Base-by-base conservation (phyloP, 805 yeast genomes). In the Cyberlindnera saturnus region DNA sequence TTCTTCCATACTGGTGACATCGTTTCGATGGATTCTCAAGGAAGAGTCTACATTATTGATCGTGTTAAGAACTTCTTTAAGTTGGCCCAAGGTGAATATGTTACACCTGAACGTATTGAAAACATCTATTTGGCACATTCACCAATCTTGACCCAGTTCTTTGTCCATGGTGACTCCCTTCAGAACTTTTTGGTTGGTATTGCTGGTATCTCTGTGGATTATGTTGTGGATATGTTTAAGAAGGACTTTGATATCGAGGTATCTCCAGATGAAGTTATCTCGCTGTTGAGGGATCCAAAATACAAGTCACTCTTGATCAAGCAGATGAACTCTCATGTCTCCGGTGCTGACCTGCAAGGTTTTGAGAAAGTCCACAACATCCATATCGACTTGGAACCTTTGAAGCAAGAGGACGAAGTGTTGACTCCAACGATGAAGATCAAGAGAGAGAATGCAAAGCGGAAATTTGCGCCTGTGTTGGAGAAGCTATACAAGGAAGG, bases 41-140 rank as follows among this genome's bases (percentile, higher is more conserved):
- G 89, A 11, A 70, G 81, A 32, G 55, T 84, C 14, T 67, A 60
- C 43, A 79, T 84, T 47, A 72, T 84, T 55, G 91, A 84, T 57
- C 70, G 93, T 45, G 86, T 83, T 32, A 84, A 84, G 66, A 84
- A 83, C 63, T 83, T 84, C 66, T 84, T 82, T 70, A 84, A 84
- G 52, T 59, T 77, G 42, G 69, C 79, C 3, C 81, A 76, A 54
- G 81, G 81, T 54, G 91, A 84, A 56, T 71, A 89, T 45, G 86
- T 82, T 31, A 83, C 83, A 1, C 88, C 89, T 7, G 93, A 84
- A 55, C 81, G 75, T 60, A 77, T 84, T 50, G 90, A 84, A 55
- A 81, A 79, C 53, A 62, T 65, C 14, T 82, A 83, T 57, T 59
- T 80, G 36, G 69, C 84, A 0, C 63, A 69, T 7, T 70, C 74